These are phyloP conservation scores for Boletus rubroflammeus DNA, from an alignment of 768 basidiomycete genomes.

Conservation along the genomic window DNA sequence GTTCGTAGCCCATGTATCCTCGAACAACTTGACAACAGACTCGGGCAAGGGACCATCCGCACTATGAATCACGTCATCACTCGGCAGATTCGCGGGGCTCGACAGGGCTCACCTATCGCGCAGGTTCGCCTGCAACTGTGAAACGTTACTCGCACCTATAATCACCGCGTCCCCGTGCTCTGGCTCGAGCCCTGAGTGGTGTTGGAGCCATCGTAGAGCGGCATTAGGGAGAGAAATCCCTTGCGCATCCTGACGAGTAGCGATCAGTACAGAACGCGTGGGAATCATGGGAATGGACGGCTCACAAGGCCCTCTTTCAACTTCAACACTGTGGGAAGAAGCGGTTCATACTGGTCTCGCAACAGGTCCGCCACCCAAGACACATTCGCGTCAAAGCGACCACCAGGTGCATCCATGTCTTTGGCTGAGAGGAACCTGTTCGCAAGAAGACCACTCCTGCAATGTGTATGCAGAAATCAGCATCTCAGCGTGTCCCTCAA, in stretches of 20 bases:
- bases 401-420: neutral
- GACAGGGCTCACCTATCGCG: neutral
- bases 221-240: neutral
- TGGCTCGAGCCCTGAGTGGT: neutral
- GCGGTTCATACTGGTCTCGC: neutral
- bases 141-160: neutral
- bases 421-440: neutral
- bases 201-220: neutral
- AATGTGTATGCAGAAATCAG: neutral
- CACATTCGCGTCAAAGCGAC: neutral
- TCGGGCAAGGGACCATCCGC: neutral
- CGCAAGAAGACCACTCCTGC: neutral
- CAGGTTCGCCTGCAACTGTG: neutral
- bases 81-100: neutral
- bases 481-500: neutral
- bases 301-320: conserved; percentile 7
- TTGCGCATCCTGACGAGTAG: neutral
- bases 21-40: neutral
- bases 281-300: neutral
- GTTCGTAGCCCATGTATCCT: neutral
- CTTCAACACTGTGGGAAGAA: conserved; percentile 1
- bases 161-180: neutral
- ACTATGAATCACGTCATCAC: neutral
- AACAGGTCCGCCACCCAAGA: neutral
- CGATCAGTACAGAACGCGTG: neutral